A percentile compares a stretch with the other conserved stretches of the same genome.
Evolutionary conservation across 1,284 basidiomycete genomes (phyloP).

Genomic region (Malassezia furfur): DNA sequence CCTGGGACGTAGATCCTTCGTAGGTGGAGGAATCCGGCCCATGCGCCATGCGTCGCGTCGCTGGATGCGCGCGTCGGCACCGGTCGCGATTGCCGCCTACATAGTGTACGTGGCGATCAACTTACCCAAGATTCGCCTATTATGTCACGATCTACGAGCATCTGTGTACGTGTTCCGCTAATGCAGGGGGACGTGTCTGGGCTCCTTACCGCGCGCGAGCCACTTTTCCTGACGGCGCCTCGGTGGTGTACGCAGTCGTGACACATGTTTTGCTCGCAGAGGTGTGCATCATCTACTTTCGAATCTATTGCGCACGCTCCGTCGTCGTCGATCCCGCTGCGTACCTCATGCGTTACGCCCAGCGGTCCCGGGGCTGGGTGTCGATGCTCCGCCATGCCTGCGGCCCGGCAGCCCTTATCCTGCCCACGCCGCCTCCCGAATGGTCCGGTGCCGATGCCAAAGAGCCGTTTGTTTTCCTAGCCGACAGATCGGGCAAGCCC

Average conservation of each 20-base stretch:
- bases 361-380: too few relatives aligned
- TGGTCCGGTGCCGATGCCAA: too few relatives aligned
- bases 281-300: not conserved
- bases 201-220: not conserved
- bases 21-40: not conserved
- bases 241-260: not conserved
- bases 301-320: not conserved
- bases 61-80: not conserved
- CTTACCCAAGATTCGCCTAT: not conserved
- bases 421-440: not conserved
- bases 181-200: not conserved
- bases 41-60: not conserved
- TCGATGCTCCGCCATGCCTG: too few relatives aligned
- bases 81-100: not conserved
- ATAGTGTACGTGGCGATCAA: not conserved
- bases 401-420: too few relatives aligned
- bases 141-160: not conserved
- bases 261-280: not conserved
- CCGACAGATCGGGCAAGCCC: not conserved
- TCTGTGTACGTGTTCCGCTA: not conserved
- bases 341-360: too few relatives aligned
- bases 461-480: too few relatives aligned
- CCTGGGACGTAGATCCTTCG: not conserved
- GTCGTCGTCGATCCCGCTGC: too few relatives aligned
- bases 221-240: too few relatives aligned